Conservation (phyloP, 371 early-diverging fungal genomes). For the Mortierella sp. region DNA sequence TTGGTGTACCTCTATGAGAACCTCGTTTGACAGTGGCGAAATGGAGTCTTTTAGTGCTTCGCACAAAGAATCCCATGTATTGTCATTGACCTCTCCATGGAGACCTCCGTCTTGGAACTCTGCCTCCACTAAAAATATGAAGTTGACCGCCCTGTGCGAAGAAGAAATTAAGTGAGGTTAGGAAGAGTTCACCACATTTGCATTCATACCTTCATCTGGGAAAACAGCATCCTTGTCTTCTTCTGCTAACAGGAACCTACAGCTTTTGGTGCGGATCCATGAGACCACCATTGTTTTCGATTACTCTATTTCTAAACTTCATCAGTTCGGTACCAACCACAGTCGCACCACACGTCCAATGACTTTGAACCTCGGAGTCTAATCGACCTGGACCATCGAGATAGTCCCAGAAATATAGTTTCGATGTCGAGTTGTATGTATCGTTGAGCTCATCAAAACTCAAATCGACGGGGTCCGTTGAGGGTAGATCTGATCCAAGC, state of each 20-base stretch:
- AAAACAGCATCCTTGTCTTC: neutral
- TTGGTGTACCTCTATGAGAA: conserved; percentile 16
- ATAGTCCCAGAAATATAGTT: conserved; percentile 9
- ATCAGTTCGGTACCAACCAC: conserved; percentile 22
- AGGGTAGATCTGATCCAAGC: conserved; percentile 11
- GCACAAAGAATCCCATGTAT: conserved; percentile 21
- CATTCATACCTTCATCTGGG: conserved; percentile 5
- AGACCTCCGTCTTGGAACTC: conserved; percentile 27
- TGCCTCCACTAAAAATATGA: conserved; percentile 21
- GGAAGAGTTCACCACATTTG: conserved; percentile 4
- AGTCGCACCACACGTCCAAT: conserved; percentile 7
- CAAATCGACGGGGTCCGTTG: conserved; percentile 7
- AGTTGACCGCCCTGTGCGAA: conserved; percentile 21
- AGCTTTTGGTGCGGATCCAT: conserved; percentile 20
- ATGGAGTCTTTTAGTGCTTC: conserved; percentile 20
- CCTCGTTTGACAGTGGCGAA: conserved; percentile 18
- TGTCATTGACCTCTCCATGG: conserved; percentile 28
- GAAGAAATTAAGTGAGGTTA: neutral
- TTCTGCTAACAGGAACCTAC: conserved; percentile 4
- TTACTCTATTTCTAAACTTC: conserved; percentile 14
- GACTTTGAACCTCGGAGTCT: conserved; percentile 15
- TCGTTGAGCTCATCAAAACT: conserved; percentile 14
- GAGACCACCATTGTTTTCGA: conserved; percentile 33
- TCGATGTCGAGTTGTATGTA: conserved; percentile 15
- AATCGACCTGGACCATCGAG: conserved; percentile 22